Conservation (phyloP, 257 asterid genomes). For the Solanum lycopersicoides region DNA sequence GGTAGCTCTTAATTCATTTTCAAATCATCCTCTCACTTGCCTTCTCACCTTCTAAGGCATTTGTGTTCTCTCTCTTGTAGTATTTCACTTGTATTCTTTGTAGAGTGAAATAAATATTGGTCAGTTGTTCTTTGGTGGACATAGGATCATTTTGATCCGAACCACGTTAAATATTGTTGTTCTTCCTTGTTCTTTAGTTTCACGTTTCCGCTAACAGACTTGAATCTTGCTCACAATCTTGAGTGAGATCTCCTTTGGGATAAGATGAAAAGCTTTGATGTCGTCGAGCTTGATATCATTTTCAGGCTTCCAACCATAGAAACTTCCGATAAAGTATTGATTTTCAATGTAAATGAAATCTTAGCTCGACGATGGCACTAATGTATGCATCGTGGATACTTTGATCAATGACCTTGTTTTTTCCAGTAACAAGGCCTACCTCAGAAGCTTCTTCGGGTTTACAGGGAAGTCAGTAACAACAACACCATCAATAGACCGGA, state of each 20-base stretch:
- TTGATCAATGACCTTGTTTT: constrained; percentile 50
- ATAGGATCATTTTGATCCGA: no score
- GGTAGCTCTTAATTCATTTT: no score
- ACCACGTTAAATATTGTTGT: no score
- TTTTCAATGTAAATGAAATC: constrained; percentile 76
- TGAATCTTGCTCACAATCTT: constrained; percentile 70
- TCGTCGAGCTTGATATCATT: not conserved
- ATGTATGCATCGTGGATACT: constrained; percentile 87
- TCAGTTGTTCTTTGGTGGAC: no score
- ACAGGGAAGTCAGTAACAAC: constrained; percentile 55
- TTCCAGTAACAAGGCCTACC: constrained; percentile 57
- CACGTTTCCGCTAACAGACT: no score
- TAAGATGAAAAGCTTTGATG: constrained; percentile 38
- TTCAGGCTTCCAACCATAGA: constrained; percentile 50
- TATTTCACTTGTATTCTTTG: no score
- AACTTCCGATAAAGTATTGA: constrained; percentile 86
- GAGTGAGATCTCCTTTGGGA: constrained; percentile 72
- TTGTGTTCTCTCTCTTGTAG: no score
- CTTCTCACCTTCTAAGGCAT: no score
- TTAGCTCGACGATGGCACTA: constrained; percentile 78
- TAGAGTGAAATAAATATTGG: no score
- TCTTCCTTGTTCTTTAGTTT: no score
- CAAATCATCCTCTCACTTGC: no score
- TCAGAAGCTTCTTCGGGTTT: constrained; percentile 33
- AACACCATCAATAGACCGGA: constrained; percentile 83